Conservation (phyloP, 257 asterid genomes). For the Cynanchum wilfordii region DNA sequence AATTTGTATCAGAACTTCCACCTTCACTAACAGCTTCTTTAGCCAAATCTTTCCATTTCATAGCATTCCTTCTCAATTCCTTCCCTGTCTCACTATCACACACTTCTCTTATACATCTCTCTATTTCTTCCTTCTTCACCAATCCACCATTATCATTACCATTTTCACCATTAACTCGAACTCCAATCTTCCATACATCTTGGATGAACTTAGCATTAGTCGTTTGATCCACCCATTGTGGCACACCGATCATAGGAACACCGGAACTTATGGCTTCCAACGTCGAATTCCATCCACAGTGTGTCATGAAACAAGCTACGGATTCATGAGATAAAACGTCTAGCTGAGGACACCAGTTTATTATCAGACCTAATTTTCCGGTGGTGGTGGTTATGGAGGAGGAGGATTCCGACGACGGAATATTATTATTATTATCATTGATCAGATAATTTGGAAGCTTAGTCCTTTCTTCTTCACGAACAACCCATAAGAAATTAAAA, state of each 20-base stretch:
- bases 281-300: slow-evolving; percentile 27
- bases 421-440: not conserved
- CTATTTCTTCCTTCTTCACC: slow-evolving; percentile 19
- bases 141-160: not conserved
- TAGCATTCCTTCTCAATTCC: slow-evolving; percentile 9
- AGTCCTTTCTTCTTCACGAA: not conserved
- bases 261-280: slow-evolving; percentile 9
- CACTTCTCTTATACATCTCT: slow-evolving; percentile 16
- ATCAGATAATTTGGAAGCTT: not conserved
- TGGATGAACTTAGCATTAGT: slow-evolving; percentile 19
- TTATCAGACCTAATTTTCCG: slow-evolving; percentile 5
- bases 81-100: slow-evolving; percentile 14
- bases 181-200: slow-evolving; percentile 12
- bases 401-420: not conserved
- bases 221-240: slow-evolving; percentile 11
- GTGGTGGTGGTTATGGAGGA: too few relatives aligned
- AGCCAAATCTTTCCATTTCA: slow-evolving; percentile 12
- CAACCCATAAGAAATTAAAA: not conserved
- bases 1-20: slow-evolving; percentile 30
- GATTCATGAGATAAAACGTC: slow-evolving; percentile 16
- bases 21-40: slow-evolving; percentile 28
- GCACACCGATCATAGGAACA: slow-evolving; percentile 8
- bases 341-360: slow-evolving; percentile 21
- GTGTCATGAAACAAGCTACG: slow-evolving; percentile 19
- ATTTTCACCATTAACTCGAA: not conserved